Conservation (phyloP, 306 rosid species). For the Castanea mollissima region DNA sequence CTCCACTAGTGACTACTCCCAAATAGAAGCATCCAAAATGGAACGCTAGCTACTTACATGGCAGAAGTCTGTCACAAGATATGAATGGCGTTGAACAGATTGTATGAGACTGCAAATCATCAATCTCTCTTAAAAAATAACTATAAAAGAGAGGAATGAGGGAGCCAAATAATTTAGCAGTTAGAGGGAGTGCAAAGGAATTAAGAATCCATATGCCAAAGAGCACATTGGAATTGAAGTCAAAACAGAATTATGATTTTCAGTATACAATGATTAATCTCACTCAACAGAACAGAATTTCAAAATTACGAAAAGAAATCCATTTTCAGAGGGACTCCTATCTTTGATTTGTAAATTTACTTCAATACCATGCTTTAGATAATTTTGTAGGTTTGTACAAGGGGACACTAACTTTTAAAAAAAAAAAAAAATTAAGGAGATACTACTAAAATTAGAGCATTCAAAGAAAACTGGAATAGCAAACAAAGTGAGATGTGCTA, state of each 20-base stretch:
- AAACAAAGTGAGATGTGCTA: constrained; percentile 10
- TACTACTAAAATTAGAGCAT: not conserved
- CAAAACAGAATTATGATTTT: not conserved
- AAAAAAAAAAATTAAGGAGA: not conserved
- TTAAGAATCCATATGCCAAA: not conserved
- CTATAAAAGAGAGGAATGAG: not conserved
- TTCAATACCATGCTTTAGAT: not conserved
- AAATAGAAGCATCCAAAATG: not conserved
- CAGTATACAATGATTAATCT: not conserved
- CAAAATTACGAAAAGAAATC: not conserved
- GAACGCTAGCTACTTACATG: not conserved
- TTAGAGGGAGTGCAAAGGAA: not conserved
- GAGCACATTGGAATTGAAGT: not conserved
- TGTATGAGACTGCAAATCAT: not conserved
- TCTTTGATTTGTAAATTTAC: not conserved
- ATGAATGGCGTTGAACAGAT: not conserved
- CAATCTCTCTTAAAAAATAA: not conserved
- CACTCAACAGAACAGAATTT: not conserved
- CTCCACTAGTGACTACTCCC: not conserved
- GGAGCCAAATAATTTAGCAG: not conserved
- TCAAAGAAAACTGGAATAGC: constrained; percentile 10
- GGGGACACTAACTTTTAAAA: not conserved
- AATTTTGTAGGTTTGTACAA: not conserved
- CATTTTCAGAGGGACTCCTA: not conserved
- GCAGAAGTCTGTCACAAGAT: not conserved